These are phyloP conservation scores for Solanum pinnatisectum DNA, from an alignment of 257 asterid species.

Conservation along the genomic window DNA sequence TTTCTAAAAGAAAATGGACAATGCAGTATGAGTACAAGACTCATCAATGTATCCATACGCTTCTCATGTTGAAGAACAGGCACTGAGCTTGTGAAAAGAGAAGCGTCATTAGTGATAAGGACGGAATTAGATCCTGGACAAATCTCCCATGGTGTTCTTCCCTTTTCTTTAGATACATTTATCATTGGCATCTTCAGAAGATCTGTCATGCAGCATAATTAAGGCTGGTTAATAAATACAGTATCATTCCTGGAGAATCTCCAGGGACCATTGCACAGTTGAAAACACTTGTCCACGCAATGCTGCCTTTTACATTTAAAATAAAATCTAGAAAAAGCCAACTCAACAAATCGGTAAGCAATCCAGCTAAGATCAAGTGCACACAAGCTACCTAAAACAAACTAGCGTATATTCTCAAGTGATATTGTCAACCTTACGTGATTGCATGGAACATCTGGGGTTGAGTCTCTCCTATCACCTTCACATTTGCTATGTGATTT, in stretches of 20 bases:
- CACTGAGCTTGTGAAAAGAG: constrained; percentile 50
- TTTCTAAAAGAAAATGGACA: background rate
- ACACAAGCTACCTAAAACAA: background rate
- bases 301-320: background rate
- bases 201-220: constrained; percentile 2
- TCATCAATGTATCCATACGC: constrained; percentile 22
- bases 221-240: background rate
- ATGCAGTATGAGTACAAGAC: background rate
- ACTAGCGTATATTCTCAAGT: background rate
- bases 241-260: background rate
- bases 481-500: background rate
- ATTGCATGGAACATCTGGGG: no score
- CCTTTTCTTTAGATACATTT: constrained; percentile 24
- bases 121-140: constrained; percentile 19
- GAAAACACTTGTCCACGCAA: background rate
- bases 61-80: constrained; percentile 42
- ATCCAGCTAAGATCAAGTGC: background rate
- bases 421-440: background rate
- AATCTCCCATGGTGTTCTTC: constrained; percentile 24
- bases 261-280: background rate
- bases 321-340: background rate
- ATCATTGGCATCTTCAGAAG: constrained; percentile 5
- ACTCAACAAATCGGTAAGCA: background rate
- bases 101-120: constrained; percentile 31
- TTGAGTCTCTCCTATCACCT: background rate